Evolutionary conservation across 2,329 filamentous ascomycete genomes (phyloP).

Genomic region (Clonostachys rhizophaga): DNA sequence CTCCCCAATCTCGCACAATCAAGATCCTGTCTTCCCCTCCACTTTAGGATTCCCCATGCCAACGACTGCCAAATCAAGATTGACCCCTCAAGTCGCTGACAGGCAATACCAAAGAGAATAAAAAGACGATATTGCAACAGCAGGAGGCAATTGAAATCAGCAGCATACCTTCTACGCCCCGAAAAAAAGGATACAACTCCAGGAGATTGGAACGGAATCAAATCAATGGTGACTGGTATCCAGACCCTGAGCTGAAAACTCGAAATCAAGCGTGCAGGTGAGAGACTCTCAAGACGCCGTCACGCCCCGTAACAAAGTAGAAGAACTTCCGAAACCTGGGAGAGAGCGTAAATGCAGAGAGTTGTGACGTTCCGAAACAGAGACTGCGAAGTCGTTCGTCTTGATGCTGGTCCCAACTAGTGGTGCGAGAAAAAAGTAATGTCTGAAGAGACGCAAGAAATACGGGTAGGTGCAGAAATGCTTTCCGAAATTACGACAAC

Average conservation of each 20-base stretch:
- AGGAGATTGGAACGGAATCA: slow-evolving; percentile 22
- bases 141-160: background rate
- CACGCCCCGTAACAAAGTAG: slow-evolving; percentile 28
- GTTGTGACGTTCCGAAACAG: background rate
- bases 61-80: background rate
- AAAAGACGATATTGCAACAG: background rate
- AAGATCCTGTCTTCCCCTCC: background rate
- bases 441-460: slow-evolving; percentile 33
- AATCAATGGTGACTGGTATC: slow-evolving; percentile 20
- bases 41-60: background rate
- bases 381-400: background rate
- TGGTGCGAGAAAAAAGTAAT: slow-evolving; percentile 21
- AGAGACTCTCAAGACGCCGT: slow-evolving; percentile 30
- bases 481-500: slow-evolving; percentile 35
- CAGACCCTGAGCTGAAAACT: slow-evolving; percentile 28
- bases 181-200: slow-evolving; percentile 14
- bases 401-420: slow-evolving; percentile 8
- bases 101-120: background rate
- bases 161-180: background rate
- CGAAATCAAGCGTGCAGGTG: slow-evolving; percentile 28
- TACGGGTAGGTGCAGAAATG: slow-evolving; percentile 30
- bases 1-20: too few relatives aligned
- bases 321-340: slow-evolving; percentile 17
- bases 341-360: background rate
- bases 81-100: too few relatives aligned